Base-by-base conservation (phyloP, 768 basidiomycete species). In the Lactarius quietus region DNA sequence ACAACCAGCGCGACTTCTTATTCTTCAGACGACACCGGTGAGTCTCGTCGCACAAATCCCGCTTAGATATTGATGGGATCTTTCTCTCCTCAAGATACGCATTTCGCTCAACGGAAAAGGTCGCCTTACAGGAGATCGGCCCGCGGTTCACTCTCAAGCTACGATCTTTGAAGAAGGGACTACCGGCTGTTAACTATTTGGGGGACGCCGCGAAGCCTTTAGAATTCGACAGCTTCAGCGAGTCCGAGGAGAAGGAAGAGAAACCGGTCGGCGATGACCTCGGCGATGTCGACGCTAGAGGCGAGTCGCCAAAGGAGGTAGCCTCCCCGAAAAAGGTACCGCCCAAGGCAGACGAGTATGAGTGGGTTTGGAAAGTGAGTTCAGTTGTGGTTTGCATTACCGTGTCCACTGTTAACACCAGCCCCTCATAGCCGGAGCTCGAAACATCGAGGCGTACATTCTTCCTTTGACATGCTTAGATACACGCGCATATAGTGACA, bases 1-100 rank as follows among this genome's bases (percentile, higher is more conserved):
- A 98, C 73, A 98, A 98, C 73, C 95, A 97, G 74, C 86, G 97
- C 55, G 97, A 99, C 78, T 99, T 98, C 77, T 78, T 99, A 63
- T 99, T 99, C 80, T 96, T 99, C 80, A 81, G 97, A 68, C 82
- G 97, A 64, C 97, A 98, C 80, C 85, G 97, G 88, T 96, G 65
- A 59, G 84, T 52, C 29, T 20, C 55, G 48, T 10, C 31, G 12
- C 12, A 45, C 38, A 28, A 38, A 52, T 48, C 26, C 53, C 26
- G 66, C 66, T 68, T 64, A 10, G 8, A 59, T 54, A 26, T 28
- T 51, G 26, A 51, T 17, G 26, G 14, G 15, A 2, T 51, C 26
- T 15, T 10, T 51, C 14, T 67, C 38, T 10, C 23, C 14, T 67
- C 38, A 67, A 95, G 92, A 71, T 96, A 95, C 75, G 94, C 93